Evolutionary conservation across 306 rosid genomes (phyloP), one percentile per base, ranked within the genome.

Genomic region (Cyclanthera cordifolia): DNA sequence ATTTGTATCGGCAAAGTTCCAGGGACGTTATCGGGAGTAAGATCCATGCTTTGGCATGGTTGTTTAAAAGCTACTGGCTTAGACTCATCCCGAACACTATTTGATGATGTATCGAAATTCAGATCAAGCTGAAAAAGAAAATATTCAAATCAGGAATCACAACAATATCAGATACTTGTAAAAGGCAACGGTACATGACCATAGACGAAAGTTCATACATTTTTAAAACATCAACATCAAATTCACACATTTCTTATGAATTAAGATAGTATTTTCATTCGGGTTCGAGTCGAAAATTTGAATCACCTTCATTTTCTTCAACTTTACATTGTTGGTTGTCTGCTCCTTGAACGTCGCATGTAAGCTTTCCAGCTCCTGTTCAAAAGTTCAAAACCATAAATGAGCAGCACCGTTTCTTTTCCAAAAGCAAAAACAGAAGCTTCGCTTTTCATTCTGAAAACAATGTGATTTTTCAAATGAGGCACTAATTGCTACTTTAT

Each of bases 301-400:
- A 71, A 54, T 71, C 67, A 71, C 75, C 75, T 71, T 71, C 27
- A 57, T 56, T 71, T 57, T 55, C 75, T 72, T 72, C 67, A 57
- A 41, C 25, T 27, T 72, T 43, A 56, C 57, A 10, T 72, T 72
- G 75, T 46, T 55, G 53, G 68, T 47, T 3, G 55, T 72, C 20
- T 55, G 75, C 57, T 72, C 56, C 46, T 72, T 45, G 45, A 72
- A 57, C 1, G 67, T 45, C 21, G 46, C 75, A 24, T 55, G 75
- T 72, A 72, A 46, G 25, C 67, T 47, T 25, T 50, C 68, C 15
- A 72, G 34, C 63, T 72, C 68, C 75, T 72, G 75, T 69, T 52
- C 17, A 13, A 13, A 37, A 8, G 7, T 8, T 8, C 43, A 59
- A 59, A 59, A 60, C 30, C 13, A 53, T 23, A 23, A 59, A 59